Evolutionary conservation across 495 filamentous ascomycete genomes (phyloP).

Genomic region (Annulohypoxylon moriforme): DNA sequence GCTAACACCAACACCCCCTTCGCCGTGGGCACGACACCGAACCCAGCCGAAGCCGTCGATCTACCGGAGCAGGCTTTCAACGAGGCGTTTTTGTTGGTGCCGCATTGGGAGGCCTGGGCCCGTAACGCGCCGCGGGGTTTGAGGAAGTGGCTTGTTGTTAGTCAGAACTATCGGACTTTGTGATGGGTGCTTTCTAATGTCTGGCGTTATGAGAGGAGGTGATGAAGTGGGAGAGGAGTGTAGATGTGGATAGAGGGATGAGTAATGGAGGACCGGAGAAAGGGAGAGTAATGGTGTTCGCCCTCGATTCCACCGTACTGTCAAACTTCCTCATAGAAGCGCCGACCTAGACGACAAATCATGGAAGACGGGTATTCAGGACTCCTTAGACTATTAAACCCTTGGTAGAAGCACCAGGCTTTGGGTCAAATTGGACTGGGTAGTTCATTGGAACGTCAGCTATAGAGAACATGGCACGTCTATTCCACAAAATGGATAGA

Average conservation of each 20-base stretch:
- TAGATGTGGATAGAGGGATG: not conserved
- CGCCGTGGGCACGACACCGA: not conserved
- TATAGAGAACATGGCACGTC: too few species aligned
- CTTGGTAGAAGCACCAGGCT: too few species aligned
- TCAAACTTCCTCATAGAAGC: not conserved
- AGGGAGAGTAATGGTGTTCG: not conserved
- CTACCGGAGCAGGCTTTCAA: slow-evolving; percentile 69
- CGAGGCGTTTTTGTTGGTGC: slow-evolving; percentile 80
- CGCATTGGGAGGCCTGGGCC: slow-evolving; percentile 70
- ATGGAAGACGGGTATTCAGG: too few species aligned
- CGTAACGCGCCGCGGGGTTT: slow-evolving; percentile 49
- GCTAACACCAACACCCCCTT: not conserved
- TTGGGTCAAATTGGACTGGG: too few species aligned
- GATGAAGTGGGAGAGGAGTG: too few species aligned
- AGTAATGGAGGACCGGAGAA: too few species aligned
- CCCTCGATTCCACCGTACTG: not conserved
- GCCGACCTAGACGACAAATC: not conserved
- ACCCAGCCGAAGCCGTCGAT: not conserved
- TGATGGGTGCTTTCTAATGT: slow-evolving; percentile 6
- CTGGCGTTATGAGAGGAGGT: not conserved
- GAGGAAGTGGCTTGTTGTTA: slow-evolving; percentile 74
- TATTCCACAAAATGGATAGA: not conserved
- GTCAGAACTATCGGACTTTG: slow-evolving; percentile 74
- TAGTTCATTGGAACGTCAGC: too few species aligned
- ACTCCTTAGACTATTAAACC: too few species aligned